A percentile compares a stretch with the other conserved stretches of the same genome.
Evolutionary conservation across 2,329 filamentous ascomycete species (phyloP).

Genomic region (Bisporella sp.): DNA sequence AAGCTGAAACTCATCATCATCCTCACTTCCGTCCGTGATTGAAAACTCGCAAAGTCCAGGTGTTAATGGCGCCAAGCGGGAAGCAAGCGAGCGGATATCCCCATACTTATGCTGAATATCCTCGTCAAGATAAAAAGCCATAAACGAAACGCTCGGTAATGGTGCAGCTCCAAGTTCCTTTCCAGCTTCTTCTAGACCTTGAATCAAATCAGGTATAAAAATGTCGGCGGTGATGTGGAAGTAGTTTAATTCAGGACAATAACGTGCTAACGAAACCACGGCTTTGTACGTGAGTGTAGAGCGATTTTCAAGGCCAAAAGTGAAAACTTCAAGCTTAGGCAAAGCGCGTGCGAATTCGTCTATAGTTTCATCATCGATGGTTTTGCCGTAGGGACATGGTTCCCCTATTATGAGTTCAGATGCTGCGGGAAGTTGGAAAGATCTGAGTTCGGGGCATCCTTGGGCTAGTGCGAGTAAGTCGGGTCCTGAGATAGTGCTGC

Average conservation of each 20-base stretch:
- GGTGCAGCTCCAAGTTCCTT: not conserved
- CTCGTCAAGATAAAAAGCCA: slow-evolving; percentile 1
- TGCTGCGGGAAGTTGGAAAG: not conserved
- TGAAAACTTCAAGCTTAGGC: not conserved
- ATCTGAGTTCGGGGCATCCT: not conserved
- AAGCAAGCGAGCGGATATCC: not conserved
- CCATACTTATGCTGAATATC: not conserved
- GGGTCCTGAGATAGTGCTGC: not conserved
- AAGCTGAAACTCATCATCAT: not conserved
- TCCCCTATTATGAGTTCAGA: not conserved
- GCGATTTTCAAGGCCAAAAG: slow-evolving; percentile 1
- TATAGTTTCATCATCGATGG: slow-evolving; percentile 2
- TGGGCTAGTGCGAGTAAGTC: slow-evolving; percentile 1
- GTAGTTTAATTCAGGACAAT: not conserved
- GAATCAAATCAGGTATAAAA: slow-evolving; percentile 1
- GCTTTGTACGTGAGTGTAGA: not conserved
- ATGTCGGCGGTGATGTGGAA: slow-evolving; percentile 1
- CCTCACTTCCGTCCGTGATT: not conserved
- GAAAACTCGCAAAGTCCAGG: not conserved
- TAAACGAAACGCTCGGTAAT: not conserved
- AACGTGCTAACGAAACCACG: not conserved
- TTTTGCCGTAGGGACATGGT: not conserved
- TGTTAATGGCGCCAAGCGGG: not conserved
- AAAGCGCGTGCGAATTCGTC: slow-evolving; percentile 1
- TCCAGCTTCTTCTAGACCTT: not conserved